phyloP scores from a whole-genome alignment of 2,329 filamentous ascomycete genomes.

The Penicillium brevicompactum region DNA sequence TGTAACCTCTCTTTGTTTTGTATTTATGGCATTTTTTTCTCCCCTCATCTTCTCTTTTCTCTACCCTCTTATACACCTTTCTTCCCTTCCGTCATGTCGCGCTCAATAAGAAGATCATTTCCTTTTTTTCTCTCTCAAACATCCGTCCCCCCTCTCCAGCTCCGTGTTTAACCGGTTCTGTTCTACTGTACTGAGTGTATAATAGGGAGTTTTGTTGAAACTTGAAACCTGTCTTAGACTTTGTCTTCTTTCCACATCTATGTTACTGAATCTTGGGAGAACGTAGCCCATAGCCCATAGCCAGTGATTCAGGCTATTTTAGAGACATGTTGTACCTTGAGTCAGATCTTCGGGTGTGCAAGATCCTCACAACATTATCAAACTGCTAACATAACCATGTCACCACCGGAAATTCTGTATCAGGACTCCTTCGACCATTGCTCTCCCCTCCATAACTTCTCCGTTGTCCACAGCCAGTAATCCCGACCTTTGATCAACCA shows the following conservation, averaged over 20 bases:
- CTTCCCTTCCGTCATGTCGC: slow-evolving; percentile 20
- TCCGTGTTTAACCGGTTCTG: slow-evolving; percentile 4
- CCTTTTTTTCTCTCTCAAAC: slow-evolving; percentile 6
- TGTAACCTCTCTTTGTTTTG: slow-evolving; percentile 26
- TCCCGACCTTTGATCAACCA: slow-evolving; percentile 56
- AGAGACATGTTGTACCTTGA: background rate
- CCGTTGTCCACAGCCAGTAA: slow-evolving; percentile 56
- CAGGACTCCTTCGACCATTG: slow-evolving; percentile 52
- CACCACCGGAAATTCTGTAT: background rate
- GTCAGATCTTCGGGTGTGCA: background rate
- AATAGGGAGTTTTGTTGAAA: slow-evolving; percentile 22
- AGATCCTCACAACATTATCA: too few species aligned
- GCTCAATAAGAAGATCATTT: slow-evolving; percentile 30
- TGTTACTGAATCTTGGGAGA: background rate
- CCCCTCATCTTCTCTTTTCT: slow-evolving; percentile 21
- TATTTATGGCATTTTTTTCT: slow-evolving; percentile 28
- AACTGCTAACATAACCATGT: too few species aligned
- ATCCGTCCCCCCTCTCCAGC: slow-evolving; percentile 3
- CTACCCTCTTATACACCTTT: slow-evolving; percentile 10
- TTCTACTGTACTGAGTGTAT: slow-evolving; percentile 27
- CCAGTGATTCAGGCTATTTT: background rate
- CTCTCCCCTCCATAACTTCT: slow-evolving; percentile 53
- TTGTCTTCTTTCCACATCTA: background rate
- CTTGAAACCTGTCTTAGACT: slow-evolving; percentile 4
- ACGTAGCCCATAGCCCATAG: background rate